Evolutionary conservation across 106 monocot genomes (phyloP).

Genomic region (Dendrobium officinale): DNA sequence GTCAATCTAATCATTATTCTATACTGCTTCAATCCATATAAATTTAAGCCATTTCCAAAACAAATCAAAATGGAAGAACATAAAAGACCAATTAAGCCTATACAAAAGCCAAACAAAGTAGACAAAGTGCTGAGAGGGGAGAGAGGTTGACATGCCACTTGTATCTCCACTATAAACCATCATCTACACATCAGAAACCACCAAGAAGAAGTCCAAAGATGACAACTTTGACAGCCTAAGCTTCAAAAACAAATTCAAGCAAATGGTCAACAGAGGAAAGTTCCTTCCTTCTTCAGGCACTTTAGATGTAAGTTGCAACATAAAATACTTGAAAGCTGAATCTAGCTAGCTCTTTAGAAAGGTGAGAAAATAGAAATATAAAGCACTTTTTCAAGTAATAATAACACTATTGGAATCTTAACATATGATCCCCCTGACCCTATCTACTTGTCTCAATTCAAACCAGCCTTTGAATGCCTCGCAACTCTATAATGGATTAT

Average conservation of each 20-base stretch:
- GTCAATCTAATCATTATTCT: too few relatives aligned
- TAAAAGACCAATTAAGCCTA: too few relatives aligned
- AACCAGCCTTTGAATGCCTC: background rate
- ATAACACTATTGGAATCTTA: background rate
- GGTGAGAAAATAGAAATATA: background rate
- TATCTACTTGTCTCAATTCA: background rate
- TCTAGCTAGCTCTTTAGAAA: background rate
- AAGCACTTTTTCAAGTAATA: background rate
- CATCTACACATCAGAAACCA: background rate
- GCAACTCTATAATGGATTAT: background rate
- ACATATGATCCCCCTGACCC: background rate
- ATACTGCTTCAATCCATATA: too few relatives aligned
- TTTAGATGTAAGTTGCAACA: background rate
- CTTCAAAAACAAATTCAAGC: background rate
- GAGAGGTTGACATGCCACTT: slow-evolving; percentile 1
- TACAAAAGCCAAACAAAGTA: too few relatives aligned
- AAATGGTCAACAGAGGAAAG: background rate
- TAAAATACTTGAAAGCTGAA: background rate
- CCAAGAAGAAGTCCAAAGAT: background rate
- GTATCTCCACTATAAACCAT: background rate
- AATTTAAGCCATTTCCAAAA: too few relatives aligned
- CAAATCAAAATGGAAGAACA: too few relatives aligned
- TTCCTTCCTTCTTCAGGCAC: background rate
- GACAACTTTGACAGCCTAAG: background rate
- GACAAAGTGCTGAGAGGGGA: background rate